These are phyloP conservation scores for Linnemannia zychae DNA, from an alignment of 192 early-diverging fungal species.

Conservation along the genomic window DNA sequence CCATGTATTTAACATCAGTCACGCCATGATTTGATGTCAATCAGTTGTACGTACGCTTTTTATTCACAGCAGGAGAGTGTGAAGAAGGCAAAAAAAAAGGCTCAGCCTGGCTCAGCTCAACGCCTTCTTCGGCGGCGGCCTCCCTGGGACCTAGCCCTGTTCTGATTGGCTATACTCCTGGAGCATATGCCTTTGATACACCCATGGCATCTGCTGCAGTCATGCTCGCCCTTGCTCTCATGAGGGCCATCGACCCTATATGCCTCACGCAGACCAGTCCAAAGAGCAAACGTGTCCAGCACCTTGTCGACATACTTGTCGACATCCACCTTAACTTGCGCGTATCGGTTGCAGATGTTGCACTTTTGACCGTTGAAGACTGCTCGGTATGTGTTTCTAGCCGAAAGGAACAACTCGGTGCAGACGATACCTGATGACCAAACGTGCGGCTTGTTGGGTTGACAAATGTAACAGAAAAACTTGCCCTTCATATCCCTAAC, in stretches of 20 bases:
- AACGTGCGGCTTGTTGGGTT: background rate
- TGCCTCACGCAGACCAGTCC: slow-evolving; percentile 4
- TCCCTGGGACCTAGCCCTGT: background rate
- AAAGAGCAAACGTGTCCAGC: slow-evolving; percentile 5
- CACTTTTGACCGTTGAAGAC: slow-evolving; percentile 17
- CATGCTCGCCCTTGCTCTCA: slow-evolving; percentile 3
- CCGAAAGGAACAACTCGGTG: slow-evolving; percentile 8
- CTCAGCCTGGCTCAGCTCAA: background rate
- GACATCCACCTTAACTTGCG: slow-evolving; percentile 2
- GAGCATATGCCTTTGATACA: slow-evolving; percentile 16
- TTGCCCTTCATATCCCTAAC: background rate
- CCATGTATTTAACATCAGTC: background rate
- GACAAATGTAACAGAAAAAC: background rate
- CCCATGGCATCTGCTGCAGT: slow-evolving; percentile 22
- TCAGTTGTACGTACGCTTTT: too few species aligned
- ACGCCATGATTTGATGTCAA: background rate
- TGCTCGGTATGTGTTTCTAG: slow-evolving; percentile 8
- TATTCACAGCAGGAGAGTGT: background rate
- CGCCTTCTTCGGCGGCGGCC: background rate
- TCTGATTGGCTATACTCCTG: background rate
- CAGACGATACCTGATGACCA: slow-evolving; percentile 18
- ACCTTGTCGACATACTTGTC: slow-evolving; percentile 14
- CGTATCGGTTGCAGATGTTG: slow-evolving; percentile 10
- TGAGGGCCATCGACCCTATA: background rate
- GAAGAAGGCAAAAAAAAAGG: background rate